Evolutionary conservation across 805 yeast species (phyloP).

Genomic region (Pichia deserticola): DNA sequence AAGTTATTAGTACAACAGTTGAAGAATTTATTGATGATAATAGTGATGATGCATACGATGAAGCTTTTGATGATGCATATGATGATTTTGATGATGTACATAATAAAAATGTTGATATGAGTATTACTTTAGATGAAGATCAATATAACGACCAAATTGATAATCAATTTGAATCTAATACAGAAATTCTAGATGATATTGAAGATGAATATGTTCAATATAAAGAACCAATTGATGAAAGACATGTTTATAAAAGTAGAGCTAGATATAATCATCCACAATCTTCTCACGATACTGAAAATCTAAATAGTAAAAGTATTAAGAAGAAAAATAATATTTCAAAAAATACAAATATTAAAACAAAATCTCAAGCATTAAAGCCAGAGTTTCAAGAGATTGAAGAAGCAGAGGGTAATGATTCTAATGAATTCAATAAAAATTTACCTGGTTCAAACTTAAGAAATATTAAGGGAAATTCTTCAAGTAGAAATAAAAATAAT

Average conservation of each 20-base stretch:
- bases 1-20: constrained; percentile 10
- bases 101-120: constrained; percentile 1
- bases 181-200: no score
- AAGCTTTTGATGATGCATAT: constrained; percentile 3
- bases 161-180: not conserved
- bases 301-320: no score
- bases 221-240: not conserved
- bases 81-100: constrained; percentile 6
- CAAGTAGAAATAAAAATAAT: not conserved
- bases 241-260: no score
- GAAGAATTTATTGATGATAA: constrained; percentile 18
- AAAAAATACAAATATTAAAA: no score
- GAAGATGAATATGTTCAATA: not conserved
- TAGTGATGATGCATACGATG: constrained; percentile 14
- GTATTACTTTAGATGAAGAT: constrained; percentile 6
- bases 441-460: not conserved
- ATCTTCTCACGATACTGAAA: not conserved
- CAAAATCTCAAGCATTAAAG: no score
- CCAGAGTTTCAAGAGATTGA: no score
- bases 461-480: not conserved
- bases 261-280: not conserved
- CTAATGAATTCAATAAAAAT: no score
- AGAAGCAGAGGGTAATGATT: no score
- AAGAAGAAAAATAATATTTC: no score
- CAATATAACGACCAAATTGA: no score